A percentile compares a stretch with the other conserved stretches of the same genome.
phyloP scores from a whole-genome alignment of 306 rosid species.

The barrel medic (Medicago truncatula) region DNA sequence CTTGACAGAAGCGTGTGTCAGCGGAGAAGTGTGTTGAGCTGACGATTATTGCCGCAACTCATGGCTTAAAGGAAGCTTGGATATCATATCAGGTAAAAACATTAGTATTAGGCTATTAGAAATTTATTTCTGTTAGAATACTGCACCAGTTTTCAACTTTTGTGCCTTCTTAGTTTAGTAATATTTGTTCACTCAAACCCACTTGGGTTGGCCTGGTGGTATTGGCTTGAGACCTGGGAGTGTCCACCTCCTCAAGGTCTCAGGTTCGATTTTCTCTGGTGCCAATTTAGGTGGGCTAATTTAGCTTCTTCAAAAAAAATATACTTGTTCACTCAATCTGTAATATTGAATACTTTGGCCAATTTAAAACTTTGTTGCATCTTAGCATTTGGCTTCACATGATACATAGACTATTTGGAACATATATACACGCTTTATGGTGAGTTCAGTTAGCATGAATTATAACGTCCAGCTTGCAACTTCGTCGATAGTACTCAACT shows the following conservation, averaged over 20 bases:
- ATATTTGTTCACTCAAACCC: too few species aligned
- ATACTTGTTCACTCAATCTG: too few species aligned
- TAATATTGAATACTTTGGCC: too few species aligned
- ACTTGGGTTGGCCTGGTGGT: too few species aligned
- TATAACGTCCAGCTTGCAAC: conserved; percentile 19
- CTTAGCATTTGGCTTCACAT: conserved; percentile 8
- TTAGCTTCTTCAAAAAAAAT: too few species aligned
- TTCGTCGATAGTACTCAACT: not conserved
- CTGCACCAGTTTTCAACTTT: conserved; percentile 7
- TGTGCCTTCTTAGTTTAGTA: conserved; percentile 10
- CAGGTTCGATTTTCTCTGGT: too few species aligned
- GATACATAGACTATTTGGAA: conserved; percentile 21
- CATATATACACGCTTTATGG: conserved; percentile 25
- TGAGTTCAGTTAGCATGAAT: conserved; percentile 14
- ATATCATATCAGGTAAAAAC: conserved; percentile 83
- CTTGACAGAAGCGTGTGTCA: conserved; percentile 74
- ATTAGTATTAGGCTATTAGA: conserved; percentile 35
- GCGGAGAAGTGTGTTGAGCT: conserved; percentile 90
- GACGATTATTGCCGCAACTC: conserved; percentile 88
- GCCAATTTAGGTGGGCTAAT: too few species aligned
- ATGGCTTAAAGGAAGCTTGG: conserved; percentile 94
- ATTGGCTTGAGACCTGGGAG: too few species aligned
- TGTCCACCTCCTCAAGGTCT: too few species aligned
- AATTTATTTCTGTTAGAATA: conserved; percentile 17
- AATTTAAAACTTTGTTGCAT: too few species aligned